A percentile compares a stretch with the other conserved stretches of the same genome.
phyloP scores from a whole-genome alignment of 371 early-diverging fungal genomes.

The Apophysomyces sp. region DNA sequence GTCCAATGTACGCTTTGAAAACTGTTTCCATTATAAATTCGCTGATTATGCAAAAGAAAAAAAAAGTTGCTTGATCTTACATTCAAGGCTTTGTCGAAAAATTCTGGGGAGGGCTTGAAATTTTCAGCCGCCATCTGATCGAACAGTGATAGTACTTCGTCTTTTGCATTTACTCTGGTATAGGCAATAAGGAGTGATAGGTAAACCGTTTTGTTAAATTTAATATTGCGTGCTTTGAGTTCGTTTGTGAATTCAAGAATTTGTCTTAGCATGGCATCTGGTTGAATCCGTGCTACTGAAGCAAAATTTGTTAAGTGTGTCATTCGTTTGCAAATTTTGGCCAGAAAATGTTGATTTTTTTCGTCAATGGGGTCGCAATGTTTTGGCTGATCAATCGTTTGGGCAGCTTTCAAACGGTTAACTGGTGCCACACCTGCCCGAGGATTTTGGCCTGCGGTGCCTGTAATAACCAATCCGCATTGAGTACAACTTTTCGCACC shows the following conservation, averaged over 20 bases:
- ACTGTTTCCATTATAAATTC: slow-evolving; percentile 6
- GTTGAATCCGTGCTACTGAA: neutral
- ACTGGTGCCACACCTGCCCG: neutral
- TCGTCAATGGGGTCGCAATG: neutral
- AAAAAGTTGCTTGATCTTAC: slow-evolving; percentile 14
- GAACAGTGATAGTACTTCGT: slow-evolving; percentile 9
- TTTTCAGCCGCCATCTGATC: slow-evolving; percentile 22
- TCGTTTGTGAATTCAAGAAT: slow-evolving; percentile 11
- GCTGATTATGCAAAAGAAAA: neutral
- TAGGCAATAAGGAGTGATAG: slow-evolving; percentile 27
- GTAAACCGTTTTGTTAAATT: slow-evolving; percentile 18
- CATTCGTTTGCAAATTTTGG: neutral
- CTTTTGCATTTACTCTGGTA: slow-evolving; percentile 13
- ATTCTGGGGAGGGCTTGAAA: slow-evolving; percentile 8
- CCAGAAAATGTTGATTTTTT: neutral
- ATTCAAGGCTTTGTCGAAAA: slow-evolving; percentile 27
- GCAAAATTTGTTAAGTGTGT: neutral
- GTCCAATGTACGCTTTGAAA: slow-evolving; percentile 23
- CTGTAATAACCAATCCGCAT: neutral
- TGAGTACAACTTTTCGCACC: too few relatives aligned
- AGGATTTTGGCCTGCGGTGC: neutral
- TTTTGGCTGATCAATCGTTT: neutral
- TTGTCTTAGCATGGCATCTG: neutral
- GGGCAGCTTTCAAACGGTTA: neutral
- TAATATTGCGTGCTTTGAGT: slow-evolving; percentile 9